A percentile compares a stretch with the other conserved stretches of the same genome.
Conservation (phyloP, 352 stramenopile genomes). For the Phytophthora parvispora region DNA sequence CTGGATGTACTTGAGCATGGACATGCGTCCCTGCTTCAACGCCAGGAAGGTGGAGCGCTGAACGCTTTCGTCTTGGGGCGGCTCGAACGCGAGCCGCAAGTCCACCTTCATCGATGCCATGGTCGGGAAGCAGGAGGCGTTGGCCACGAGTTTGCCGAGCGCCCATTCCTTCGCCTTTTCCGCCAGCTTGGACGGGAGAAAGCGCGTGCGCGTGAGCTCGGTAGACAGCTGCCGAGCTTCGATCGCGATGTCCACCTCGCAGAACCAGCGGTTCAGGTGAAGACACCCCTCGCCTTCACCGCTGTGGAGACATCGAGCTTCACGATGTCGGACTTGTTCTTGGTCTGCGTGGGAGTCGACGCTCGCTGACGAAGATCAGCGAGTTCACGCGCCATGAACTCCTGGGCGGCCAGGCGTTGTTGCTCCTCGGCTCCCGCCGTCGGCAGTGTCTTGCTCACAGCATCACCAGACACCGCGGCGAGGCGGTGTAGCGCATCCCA, state of each 20-base stretch:
- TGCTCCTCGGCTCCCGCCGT: background rate
- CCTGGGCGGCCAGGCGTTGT: slow-evolving; percentile 3
- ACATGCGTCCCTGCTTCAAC: slow-evolving; percentile 20
- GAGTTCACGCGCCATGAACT: slow-evolving; percentile 24
- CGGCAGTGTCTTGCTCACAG: background rate
- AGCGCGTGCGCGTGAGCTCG: background rate
- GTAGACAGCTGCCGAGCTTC: background rate
- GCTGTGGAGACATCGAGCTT: slow-evolving; percentile 38
- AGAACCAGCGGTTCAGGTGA: slow-evolving; percentile 31
- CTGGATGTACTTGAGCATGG: slow-evolving; percentile 33
- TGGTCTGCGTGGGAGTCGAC: slow-evolving; percentile 13
- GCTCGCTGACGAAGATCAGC: slow-evolving; percentile 12
- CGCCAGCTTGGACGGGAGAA: background rate
- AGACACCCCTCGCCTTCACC: slow-evolving; percentile 11
- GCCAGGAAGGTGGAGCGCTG: slow-evolving; percentile 14
- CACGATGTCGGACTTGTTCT: slow-evolving; percentile 27
- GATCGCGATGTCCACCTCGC: slow-evolving; percentile 30
- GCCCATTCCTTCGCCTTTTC: slow-evolving; percentile 8
- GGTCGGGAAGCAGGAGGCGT: slow-evolving; percentile 12
- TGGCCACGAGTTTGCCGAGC: slow-evolving; percentile 14
- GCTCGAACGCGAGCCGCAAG: slow-evolving; percentile 22
- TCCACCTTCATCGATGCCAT: slow-evolving; percentile 4
- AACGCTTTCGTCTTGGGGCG: slow-evolving; percentile 20
- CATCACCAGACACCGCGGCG: background rate
- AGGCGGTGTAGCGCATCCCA: no score